Conservation (phyloP, 345 rosid species). For the Boechera stricta region DNA sequence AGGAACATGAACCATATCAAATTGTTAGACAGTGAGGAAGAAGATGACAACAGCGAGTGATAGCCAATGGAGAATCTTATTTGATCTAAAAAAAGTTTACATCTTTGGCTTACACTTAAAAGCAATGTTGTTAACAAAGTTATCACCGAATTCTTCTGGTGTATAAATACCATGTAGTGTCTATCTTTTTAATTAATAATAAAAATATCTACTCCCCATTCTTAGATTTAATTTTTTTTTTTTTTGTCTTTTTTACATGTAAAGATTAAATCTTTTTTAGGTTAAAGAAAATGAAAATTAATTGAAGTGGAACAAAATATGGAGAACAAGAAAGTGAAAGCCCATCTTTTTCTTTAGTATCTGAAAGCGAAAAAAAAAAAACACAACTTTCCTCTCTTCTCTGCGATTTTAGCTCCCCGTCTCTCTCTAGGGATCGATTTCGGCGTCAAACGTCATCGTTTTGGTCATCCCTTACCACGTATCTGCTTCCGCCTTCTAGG, state of each 20-base stretch:
- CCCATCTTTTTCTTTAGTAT: neutral
- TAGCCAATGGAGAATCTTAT: conserved; percentile 19
- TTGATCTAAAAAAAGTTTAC: neutral
- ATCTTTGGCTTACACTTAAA: conserved; percentile 12
- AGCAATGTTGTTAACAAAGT: neutral
- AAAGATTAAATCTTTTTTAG: conserved; percentile 13
- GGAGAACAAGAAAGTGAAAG: neutral
- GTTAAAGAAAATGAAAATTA: conserved; percentile 36
- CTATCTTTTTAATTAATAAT: neutral
- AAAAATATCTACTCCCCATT: conserved; percentile 18
- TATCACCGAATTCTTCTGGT: conserved; percentile 11
- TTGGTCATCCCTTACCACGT: neutral
- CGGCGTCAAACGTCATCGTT: conserved; percentile 38
- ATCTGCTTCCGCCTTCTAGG: conserved; percentile 37
- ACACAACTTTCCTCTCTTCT: conserved; percentile 29
- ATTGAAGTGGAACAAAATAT: neutral
- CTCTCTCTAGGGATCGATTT: neutral
- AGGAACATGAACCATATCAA: conserved; percentile 80
- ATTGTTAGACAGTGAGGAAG: conserved; percentile 63
- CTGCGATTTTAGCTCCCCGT: conserved; percentile 29
- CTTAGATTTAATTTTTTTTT: neutral
- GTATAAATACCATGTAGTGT: conserved; percentile 27
- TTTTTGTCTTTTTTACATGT: neutral
- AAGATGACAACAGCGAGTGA: conserved; percentile 51
- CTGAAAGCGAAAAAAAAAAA: neutral